Percentiles rank a stretch among this genome's conserved stretches.
These are phyloP conservation scores for Paecilomyces sp. DNA, from an alignment of 2,329 filamentous ascomycete genomes.

Conservation along the genomic window DNA sequence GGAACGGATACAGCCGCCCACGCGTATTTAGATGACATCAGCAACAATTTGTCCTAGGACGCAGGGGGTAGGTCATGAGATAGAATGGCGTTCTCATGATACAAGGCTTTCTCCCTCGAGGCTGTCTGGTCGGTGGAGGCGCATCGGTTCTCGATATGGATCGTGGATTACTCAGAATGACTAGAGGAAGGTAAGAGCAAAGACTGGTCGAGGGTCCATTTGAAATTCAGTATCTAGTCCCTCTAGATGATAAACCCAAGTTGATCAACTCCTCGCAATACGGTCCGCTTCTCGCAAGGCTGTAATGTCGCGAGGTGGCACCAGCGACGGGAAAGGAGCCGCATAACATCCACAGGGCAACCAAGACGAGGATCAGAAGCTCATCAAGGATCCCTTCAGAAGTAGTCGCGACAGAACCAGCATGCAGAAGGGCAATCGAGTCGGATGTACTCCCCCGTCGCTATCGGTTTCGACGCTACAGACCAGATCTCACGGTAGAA, in stretches of 20 bases:
- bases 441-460: background rate
- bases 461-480: background rate
- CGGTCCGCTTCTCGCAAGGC: background rate
- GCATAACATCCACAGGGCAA: background rate
- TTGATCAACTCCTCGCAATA: background rate
- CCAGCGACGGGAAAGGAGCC: background rate
- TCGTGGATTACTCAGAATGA: background rate
- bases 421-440: background rate
- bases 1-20: background rate
- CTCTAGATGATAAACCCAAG: background rate
- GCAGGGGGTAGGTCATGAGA: background rate
- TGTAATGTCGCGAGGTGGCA: background rate
- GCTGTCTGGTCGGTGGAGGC: background rate
- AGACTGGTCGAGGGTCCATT: background rate
- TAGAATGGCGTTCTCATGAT: background rate
- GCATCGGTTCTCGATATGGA: background rate
- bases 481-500: background rate
- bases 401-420: background rate
- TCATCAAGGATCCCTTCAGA: slow-evolving; percentile 1
- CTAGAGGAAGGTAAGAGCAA: background rate
- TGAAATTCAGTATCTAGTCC: background rate
- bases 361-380: slow-evolving; percentile 9
- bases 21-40: background rate
- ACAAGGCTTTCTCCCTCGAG: background rate
- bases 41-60: background rate